phyloP scores from a whole-genome alignment of 2,329 filamentous ascomycete genomes.

The Neospermospora avenae region DNA sequence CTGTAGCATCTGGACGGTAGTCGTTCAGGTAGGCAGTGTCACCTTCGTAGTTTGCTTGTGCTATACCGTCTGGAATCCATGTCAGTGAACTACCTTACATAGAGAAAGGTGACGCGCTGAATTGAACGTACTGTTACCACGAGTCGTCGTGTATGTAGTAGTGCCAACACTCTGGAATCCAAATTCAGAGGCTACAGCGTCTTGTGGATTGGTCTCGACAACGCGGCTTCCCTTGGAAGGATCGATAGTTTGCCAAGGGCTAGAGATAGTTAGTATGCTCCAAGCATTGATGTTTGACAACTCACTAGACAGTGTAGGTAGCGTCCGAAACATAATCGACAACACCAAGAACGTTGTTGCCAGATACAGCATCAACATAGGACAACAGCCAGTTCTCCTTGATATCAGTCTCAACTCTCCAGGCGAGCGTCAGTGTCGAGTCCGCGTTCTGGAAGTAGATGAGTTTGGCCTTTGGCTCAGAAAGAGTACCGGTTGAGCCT shows the following conservation, averaged over 20 bases:
- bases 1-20: conserved; percentile 46
- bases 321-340: conserved; percentile 56
- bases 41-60: conserved; percentile 49
- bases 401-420: conserved; percentile 58
- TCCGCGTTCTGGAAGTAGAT: conserved; percentile 52
- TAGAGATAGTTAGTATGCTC: conserved; percentile 18
- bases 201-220: conserved; percentile 48
- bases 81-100: too few species aligned
- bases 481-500: conserved; percentile 46
- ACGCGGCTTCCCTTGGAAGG: conserved; percentile 47
- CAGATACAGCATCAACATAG: conserved; percentile 48
- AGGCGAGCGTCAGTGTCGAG: conserved; percentile 45
- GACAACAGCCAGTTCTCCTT: conserved; percentile 56
- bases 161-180: conserved; percentile 51
- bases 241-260: conserved; percentile 53
- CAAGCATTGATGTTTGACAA: not conserved
- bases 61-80: conserved; percentile 42
- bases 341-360: conserved; percentile 48
- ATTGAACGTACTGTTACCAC: conserved; percentile 46
- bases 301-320: conserved; percentile 51
- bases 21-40: conserved; percentile 44
- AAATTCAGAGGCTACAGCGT: conserved; percentile 45
- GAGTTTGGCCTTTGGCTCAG: conserved; percentile 52
- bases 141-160: conserved; percentile 48
- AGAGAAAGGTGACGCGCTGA: too few species aligned